A percentile compares a stretch with the other conserved stretches of the same genome.
These are phyloP conservation scores for Tricholoma hemisulphureum DNA, from an alignment of 768 basidiomycete species.

Conservation along the genomic window DNA sequence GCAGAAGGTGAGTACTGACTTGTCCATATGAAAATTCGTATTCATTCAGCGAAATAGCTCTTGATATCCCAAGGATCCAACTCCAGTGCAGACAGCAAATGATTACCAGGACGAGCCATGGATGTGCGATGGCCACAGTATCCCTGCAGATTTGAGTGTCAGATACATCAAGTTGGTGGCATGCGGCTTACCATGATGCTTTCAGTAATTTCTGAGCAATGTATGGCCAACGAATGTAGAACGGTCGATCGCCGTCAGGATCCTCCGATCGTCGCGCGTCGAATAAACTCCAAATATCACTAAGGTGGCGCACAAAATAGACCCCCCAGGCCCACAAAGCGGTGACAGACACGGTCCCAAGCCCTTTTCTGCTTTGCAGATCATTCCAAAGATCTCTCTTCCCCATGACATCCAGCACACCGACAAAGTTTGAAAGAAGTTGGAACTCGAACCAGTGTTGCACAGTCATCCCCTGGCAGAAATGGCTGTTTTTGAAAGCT, in stretches of 20 bases:
- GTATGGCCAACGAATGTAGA: background rate
- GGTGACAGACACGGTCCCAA: conserved; percentile 11
- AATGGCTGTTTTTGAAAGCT: conserved; percentile 13
- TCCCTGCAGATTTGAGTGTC: conserved; percentile 4
- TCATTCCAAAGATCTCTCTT: conserved; percentile 16
- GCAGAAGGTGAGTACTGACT: background rate
- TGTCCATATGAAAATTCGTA: conserved; percentile 17
- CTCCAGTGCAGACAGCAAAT: conserved; percentile 16
- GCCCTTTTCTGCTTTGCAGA: conserved; percentile 13
- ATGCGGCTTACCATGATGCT: conserved; percentile 5
- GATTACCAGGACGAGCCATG: conserved; percentile 13
- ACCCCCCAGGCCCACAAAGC: conserved; percentile 17
- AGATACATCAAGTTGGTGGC: background rate
- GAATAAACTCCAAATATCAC: background rate
- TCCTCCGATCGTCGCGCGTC: background rate
- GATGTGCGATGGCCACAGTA: conserved; percentile 8
- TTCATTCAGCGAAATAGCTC: conserved; percentile 4
- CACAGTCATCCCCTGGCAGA: conserved; percentile 13
- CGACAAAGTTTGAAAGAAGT: conserved; percentile 17
- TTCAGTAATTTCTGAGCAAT: background rate
- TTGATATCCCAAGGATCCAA: conserved; percentile 13
- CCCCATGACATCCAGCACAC: conserved; percentile 21
- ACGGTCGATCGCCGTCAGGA: background rate
- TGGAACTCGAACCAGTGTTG: conserved; percentile 13
- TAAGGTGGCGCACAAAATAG: conserved; percentile 13